Conservation (phyloP, 495 filamentous ascomycete species). For the Penicillium paradoxum region DNA sequence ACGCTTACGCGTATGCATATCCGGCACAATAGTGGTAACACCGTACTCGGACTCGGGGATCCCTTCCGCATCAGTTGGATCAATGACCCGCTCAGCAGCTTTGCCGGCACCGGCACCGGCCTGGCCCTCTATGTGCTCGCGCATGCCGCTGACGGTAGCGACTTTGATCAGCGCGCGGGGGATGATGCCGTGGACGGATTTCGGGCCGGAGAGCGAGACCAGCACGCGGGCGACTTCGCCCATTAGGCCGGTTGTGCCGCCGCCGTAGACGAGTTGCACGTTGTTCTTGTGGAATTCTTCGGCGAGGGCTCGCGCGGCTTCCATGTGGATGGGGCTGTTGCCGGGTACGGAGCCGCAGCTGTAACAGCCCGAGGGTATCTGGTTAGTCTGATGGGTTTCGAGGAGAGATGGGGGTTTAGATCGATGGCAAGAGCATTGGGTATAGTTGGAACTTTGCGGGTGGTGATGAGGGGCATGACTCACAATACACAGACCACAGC, state of each 20-base stretch:
- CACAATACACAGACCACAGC: conserved; percentile 80
- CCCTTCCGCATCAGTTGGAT: conserved; percentile 31
- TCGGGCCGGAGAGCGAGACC: conserved; percentile 75
- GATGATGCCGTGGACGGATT: conserved; percentile 88
- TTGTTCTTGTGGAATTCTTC: conserved; percentile 65
- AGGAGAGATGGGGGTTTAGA: neutral
- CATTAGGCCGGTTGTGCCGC: conserved; percentile 92
- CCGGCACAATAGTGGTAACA: conserved; percentile 76
- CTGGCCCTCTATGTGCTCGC: conserved; percentile 19
- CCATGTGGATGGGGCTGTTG: conserved; percentile 60
- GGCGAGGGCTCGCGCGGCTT: conserved; percentile 75
- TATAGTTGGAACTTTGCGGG: neutral
- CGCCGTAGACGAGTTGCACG: conserved; percentile 85
- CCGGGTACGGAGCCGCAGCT: conserved; percentile 76
- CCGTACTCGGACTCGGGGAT: conserved; percentile 72
- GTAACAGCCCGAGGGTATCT: neutral
- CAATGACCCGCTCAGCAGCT: conserved; percentile 33
- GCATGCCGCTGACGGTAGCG: conserved; percentile 51
- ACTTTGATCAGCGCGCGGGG: conserved; percentile 77
- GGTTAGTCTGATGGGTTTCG: conserved; percentile 6
- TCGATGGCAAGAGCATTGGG: neutral
- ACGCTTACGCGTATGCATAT: conserved; percentile 93
- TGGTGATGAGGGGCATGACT: conserved; percentile 27
- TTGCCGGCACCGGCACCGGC: conserved; percentile 25
- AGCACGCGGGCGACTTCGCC: conserved; percentile 84